A percentile compares a stretch with the other conserved stretches of the same genome.
phyloP scores from a whole-genome alignment of 106 monocot species.

The Dendrobium catenatum region DNA sequence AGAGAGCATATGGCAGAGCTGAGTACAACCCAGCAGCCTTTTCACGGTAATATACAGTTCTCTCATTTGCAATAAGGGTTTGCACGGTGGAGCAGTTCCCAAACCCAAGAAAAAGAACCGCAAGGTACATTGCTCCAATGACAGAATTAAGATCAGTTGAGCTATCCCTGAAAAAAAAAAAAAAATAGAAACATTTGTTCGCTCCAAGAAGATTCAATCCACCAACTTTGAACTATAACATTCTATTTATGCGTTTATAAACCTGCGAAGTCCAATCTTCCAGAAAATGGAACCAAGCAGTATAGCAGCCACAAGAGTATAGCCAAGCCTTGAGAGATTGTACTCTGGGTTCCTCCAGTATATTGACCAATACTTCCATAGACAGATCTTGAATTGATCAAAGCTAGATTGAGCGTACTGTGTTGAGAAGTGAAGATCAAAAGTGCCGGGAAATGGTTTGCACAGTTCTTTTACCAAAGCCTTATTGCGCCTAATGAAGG shows the following conservation, averaged over 20 bases:
- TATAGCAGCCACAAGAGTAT: slow-evolving; percentile 25
- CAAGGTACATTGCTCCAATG: slow-evolving; percentile 58
- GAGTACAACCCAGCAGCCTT: slow-evolving; percentile 85
- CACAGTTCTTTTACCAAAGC: slow-evolving; percentile 39
- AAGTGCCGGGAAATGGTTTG: slow-evolving; percentile 31
- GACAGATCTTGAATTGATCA: slow-evolving; percentile 31
- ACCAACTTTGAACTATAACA: background rate
- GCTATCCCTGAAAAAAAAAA: slow-evolving; percentile 28
- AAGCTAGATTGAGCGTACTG: slow-evolving; percentile 25
- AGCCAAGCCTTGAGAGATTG: slow-evolving; percentile 37
- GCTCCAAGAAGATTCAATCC: background rate
- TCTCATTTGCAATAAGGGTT: slow-evolving; percentile 45
- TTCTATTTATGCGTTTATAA: background rate
- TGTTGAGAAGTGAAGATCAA: slow-evolving; percentile 36
- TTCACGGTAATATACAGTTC: slow-evolving; percentile 69
- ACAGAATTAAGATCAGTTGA: slow-evolving; percentile 41
- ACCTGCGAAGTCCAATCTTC: slow-evolving; percentile 47
- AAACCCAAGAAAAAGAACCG: slow-evolving; percentile 48
- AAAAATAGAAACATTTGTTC: background rate
- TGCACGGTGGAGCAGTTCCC: slow-evolving; percentile 51
- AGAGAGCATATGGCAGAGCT: slow-evolving; percentile 60
- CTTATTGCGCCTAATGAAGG: slow-evolving; percentile 36
- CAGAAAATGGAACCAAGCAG: slow-evolving; percentile 71
- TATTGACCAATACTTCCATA: slow-evolving; percentile 59
- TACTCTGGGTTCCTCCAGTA: slow-evolving; percentile 68